phyloP scores from a whole-genome alignment of 768 basidiomycete genomes.

The Suillus subluteus region DNA sequence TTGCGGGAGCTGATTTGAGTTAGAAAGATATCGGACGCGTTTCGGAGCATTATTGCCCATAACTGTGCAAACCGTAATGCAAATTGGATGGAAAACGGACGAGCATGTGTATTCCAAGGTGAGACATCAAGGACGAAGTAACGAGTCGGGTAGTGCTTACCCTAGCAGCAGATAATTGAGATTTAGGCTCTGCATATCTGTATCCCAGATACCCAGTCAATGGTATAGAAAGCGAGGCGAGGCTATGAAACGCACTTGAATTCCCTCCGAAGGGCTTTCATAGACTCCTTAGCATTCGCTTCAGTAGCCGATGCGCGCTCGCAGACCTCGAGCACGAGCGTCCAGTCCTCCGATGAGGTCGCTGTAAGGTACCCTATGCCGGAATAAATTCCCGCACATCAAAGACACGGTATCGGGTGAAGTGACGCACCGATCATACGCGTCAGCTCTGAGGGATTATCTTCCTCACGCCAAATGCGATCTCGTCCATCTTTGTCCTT shows the following conservation, averaged over 20 bases:
- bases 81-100: not conserved
- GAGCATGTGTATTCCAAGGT: not conserved
- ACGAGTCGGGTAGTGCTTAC: conserved; percentile 41
- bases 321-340: conserved; percentile 81
- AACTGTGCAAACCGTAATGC: conserved; percentile 46
- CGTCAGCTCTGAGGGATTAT: conserved; percentile 59
- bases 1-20: conserved; percentile 72
- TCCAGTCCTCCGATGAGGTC: conserved; percentile 82
- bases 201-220: not conserved
- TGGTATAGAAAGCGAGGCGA: conserved; percentile 8
- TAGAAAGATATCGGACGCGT: conserved; percentile 74
- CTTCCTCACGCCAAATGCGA: conserved; percentile 41
- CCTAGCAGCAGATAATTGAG: conserved; percentile 76
- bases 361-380: conserved; percentile 72
- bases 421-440: conserved; percentile 67
- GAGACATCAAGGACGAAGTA: conserved; percentile 9
- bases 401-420: not conserved
- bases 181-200: conserved; percentile 76
- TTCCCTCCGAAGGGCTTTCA: conserved; percentile 78
- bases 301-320: conserved; percentile 79
- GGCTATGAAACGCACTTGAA: conserved; percentile 63
- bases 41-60: conserved; percentile 90
- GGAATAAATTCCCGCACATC: conserved; percentile 8
- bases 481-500: conserved; percentile 36
- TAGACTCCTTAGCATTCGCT: conserved; percentile 79